These are phyloP conservation scores for Kodamaea laetipori DNA, from an alignment of 805 yeast species.

Conservation along the genomic window DNA sequence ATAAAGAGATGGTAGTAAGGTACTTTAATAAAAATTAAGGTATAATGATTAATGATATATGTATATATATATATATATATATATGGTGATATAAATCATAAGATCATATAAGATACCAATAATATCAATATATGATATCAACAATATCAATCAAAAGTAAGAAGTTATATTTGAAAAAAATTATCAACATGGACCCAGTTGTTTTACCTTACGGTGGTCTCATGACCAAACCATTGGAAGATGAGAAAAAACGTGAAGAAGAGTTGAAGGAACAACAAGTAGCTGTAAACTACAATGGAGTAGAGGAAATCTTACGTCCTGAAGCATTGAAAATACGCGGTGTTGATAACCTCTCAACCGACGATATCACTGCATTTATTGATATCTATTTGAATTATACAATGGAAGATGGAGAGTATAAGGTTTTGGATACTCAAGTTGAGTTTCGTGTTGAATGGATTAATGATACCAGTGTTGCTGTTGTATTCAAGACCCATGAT, in stretches of 20 bases:
- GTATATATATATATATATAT: no score
- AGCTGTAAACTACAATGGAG: conserved; percentile 34
- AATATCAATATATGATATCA: neutral
- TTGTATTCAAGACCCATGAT: conserved; percentile 52
- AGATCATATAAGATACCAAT: no score
- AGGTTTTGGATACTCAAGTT: conserved; percentile 25
- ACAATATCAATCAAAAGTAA: neutral
- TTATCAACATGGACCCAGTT: conserved; percentile 6
- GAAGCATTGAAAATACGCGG: conserved; percentile 57
- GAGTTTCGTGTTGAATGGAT: conserved; percentile 63
- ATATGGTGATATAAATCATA: no score
- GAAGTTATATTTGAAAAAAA: neutral
- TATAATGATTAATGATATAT: no score
- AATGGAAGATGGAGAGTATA: conserved; percentile 18
- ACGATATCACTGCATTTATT: conserved; percentile 58
- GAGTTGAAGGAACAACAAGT: conserved; percentile 34
- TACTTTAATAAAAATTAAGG: no score
- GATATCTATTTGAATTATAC: conserved; percentile 46
- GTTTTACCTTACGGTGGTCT: conserved; percentile 41
- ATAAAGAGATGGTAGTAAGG: no score
- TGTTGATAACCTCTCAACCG: conserved; percentile 63
- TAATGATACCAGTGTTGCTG: conserved; percentile 58
- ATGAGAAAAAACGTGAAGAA: conserved; percentile 35
- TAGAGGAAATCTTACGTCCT: conserved; percentile 40
- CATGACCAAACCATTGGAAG: conserved; percentile 41